A percentile compares a stretch with the other conserved stretches of the same genome.
Conservation (phyloP, 2,329 filamentous ascomycete genomes). For the Diaporthe eres region DNA sequence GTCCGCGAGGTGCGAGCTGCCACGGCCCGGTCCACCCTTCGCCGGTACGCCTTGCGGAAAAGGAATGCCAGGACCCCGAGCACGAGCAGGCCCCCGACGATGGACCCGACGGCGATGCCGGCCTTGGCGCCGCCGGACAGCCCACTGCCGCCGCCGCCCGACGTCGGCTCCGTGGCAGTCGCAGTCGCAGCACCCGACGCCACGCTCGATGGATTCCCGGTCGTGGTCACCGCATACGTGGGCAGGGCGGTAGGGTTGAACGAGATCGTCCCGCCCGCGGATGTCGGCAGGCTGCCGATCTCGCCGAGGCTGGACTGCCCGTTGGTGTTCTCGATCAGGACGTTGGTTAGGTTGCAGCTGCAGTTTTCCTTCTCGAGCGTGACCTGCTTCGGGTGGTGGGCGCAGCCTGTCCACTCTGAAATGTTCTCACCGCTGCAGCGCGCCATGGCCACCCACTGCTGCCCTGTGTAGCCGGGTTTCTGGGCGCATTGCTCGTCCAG, state of each 20-base stretch:
- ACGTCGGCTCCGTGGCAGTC: constrained; percentile 1
- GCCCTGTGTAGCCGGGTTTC: constrained; percentile 19
- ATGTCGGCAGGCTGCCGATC: constrained; percentile 21
- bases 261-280: constrained; percentile 21
- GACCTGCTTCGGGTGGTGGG: neutral
- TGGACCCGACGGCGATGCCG: constrained; percentile 20
- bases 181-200: constrained; percentile 17
- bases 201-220: neutral
- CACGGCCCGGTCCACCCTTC: constrained; percentile 16
- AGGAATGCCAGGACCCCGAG: constrained; percentile 1
- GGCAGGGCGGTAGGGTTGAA: constrained; percentile 29
- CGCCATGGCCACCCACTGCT: constrained; percentile 29
- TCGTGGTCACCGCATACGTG: constrained; percentile 11
- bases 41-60: constrained; percentile 9
- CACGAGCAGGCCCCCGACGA: constrained; percentile 18
- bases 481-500: constrained; percentile 30
- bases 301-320: constrained; percentile 21
- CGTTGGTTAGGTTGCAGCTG: constrained; percentile 12
- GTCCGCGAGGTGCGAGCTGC: neutral
- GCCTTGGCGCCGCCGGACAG: constrained; percentile 6
- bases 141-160: neutral
- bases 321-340: constrained; percentile 28
- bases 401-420: constrained; percentile 21
- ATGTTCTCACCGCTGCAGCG: constrained; percentile 24
- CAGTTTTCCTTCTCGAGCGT: constrained; percentile 29